Base-by-base conservation (phyloP, 2,329 filamentous ascomycete species). In the Trichoderma sp. region DNA sequence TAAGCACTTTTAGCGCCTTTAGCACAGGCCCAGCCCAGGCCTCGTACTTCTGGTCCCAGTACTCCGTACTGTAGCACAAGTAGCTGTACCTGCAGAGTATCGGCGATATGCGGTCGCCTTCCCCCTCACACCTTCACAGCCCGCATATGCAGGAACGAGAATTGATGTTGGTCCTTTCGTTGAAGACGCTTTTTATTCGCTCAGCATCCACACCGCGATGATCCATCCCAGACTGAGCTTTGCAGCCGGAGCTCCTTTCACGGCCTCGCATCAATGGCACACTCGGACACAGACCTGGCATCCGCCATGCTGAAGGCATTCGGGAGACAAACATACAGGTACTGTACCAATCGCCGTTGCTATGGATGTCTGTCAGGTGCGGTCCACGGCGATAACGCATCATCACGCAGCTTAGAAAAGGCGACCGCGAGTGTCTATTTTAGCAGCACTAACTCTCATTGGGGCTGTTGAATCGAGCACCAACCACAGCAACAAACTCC, bases 81-180 rank as follows among this genome's bases (percentile, higher is more conserved):
- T 64, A 40, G 33, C 52, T 37, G 49, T 64, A 65, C 62, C n/a
- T 31, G 47, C 43, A 64, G 21, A 49, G 63, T 59, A 49, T 67
- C 63, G 63, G 63, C 63, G 63, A 67, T 67, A 67, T 67, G 64
- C 64, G 64, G 64, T 43, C 64, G 47, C 47, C 40, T 58, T 49
- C 37, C 53, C 55, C 55, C 55, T 52, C 55, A 55, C 43, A 59
- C 55, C 19, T 49, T 35, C 56, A 37, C 56, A 57, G 40, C 53
- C 16, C 47, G 63, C 55, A 67, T 59, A 67, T 67, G 64, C 64
- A 67, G 64, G 64, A 67, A 67, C 64, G 21, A 59, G 43, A 43
- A 33, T 35, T n/a, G 43, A 66, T n/a, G 31, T 49, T 67, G 55
- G 55, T 16, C 27, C 31, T 43, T 35, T 67, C 21, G 64, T 29